Evolutionary conservation across 129 eudicot species (phyloP).

Genomic region (Deinandra increscens): DNA sequence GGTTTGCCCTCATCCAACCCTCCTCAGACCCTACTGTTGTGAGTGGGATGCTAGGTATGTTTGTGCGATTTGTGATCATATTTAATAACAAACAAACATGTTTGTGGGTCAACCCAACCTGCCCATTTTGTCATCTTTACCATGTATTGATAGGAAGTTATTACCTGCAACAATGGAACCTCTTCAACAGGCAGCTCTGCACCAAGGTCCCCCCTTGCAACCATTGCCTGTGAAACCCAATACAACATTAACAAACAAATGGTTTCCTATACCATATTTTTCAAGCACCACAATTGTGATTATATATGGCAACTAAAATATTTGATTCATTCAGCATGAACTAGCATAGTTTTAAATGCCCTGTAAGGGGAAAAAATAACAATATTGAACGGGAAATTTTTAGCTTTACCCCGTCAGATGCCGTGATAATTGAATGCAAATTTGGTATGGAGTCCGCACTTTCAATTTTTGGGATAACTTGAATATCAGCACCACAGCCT

Average conservation of each 20-base stretch:
- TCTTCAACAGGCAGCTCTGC: constrained; percentile 97
- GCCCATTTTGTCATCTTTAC: background rate
- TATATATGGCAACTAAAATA: background rate
- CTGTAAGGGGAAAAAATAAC: background rate
- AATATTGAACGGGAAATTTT: background rate
- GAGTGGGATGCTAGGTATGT: no score
- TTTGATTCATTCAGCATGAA: constrained; percentile 4
- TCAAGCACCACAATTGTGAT: constrained; percentile 3
- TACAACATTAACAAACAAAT: background rate
- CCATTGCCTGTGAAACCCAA: constrained; percentile 72
- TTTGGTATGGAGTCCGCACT: constrained; percentile 98
- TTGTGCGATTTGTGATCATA: background rate
- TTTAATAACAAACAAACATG: background rate
- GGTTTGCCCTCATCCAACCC: no score
- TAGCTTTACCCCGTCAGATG: constrained; percentile 85
- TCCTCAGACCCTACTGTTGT: no score
- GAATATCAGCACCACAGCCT: constrained; percentile 94
- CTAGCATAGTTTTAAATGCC: constrained; percentile 1
- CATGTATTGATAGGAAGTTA: background rate
- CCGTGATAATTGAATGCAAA: constrained; percentile 87
- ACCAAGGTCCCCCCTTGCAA: constrained; percentile 98
- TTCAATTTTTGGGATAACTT: constrained; percentile 91
- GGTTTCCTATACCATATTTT: background rate
- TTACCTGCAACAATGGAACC: constrained; percentile 98
- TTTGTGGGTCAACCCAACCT: background rate